Evolutionary conservation across 2,329 filamentous ascomycete species (phyloP).

Genomic region (Colletotrichum somersetense): DNA sequence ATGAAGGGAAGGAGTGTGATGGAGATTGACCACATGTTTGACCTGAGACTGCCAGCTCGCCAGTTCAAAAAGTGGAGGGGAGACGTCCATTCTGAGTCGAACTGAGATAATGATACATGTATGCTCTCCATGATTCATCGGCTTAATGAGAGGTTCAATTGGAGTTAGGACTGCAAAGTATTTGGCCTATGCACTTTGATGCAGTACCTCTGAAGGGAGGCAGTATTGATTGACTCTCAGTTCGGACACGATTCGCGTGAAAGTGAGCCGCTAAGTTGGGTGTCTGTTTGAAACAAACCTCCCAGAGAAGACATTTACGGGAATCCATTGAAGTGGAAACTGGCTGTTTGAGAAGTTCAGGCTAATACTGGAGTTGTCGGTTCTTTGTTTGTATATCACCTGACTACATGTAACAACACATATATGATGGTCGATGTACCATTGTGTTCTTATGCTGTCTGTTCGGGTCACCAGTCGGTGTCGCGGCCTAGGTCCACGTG

Average conservation of each 20-base stretch:
- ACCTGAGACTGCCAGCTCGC: constrained; percentile 64
- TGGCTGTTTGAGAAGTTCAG: background rate
- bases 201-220: too few species aligned
- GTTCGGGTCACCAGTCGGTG: background rate
- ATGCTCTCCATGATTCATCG: background rate
- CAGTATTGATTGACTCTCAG: background rate
- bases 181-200: background rate
- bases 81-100: background rate
- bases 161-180: background rate
- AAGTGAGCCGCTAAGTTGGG: background rate
- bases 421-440: too few species aligned
- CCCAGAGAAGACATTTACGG: background rate
- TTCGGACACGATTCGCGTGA: background rate
- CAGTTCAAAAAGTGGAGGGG: constrained; percentile 59
- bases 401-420: background rate
- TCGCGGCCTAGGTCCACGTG: background rate
- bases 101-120: background rate
- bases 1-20: constrained; percentile 59
- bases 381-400: background rate
- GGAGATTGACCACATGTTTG: constrained; percentile 69
- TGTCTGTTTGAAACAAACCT: background rate
- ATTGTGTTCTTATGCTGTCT: background rate
- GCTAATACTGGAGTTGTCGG: background rate
- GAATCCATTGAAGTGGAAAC: background rate
- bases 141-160: rapidly evolving